Percentiles rank a stretch among this genome's conserved stretches.
Evolutionary conservation across 75 land plant species (phyloP).

Genomic region (Picea glauca): DNA sequence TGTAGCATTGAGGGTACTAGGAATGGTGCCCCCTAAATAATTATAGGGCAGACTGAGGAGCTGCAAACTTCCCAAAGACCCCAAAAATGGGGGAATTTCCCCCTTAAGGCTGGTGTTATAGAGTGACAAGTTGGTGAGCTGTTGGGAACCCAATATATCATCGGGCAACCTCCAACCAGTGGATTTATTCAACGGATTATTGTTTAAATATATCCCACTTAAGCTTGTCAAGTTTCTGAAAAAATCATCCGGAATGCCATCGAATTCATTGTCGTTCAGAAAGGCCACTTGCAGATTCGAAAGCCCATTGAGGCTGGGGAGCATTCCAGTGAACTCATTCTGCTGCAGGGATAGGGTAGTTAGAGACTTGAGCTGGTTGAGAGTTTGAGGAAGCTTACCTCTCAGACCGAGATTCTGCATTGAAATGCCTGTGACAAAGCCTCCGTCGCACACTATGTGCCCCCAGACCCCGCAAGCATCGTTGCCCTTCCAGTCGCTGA

Average conservation of each 20-base stretch:
- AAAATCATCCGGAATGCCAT: conserved; percentile 46
- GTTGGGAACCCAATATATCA: conserved; percentile 17
- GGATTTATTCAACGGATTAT: conserved; percentile 33
- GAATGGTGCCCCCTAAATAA: conserved; percentile 52
- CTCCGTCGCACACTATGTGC: background rate
- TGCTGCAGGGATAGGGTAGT: conserved; percentile 36
- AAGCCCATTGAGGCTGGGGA: conserved; percentile 55
- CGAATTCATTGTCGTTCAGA: conserved; percentile 62
- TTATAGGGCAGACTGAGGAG: conserved; percentile 63
- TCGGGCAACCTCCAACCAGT: conserved; percentile 35
- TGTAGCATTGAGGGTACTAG: conserved; percentile 49
- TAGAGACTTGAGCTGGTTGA: conserved; percentile 4
- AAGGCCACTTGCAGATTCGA: conserved; percentile 31
- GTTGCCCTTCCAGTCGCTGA: background rate
- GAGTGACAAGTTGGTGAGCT: conserved; percentile 28
- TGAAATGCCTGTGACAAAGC: conserved; percentile 3
- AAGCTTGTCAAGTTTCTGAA: conserved; percentile 56
- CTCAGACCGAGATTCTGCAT: conserved; percentile 1
- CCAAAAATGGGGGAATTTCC: conserved; percentile 37
- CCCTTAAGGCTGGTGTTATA: conserved; percentile 32
- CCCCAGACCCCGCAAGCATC: background rate
- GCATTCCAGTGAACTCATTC: conserved; percentile 46
- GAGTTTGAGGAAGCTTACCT: background rate
- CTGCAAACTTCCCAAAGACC: conserved; percentile 18
- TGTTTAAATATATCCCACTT: conserved; percentile 28